A percentile compares a stretch with the other conserved stretches of the same genome.
phyloP scores from a whole-genome alignment of 164 flowering plant species.

The Magnolia sinica region DNA sequence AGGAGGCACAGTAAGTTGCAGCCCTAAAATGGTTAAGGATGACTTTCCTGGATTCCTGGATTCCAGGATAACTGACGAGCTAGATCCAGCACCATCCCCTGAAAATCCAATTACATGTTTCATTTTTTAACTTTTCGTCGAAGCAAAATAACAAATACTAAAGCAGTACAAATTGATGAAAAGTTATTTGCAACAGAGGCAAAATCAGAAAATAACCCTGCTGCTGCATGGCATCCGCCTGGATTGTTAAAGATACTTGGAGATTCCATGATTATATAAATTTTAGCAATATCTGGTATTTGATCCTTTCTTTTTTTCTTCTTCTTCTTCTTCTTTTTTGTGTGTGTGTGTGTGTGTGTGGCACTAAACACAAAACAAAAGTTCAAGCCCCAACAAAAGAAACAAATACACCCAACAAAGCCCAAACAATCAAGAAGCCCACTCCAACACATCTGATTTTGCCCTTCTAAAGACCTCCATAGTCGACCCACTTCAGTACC shows the following conservation, averaged over 20 bases:
- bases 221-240: not conserved
- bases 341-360: too few relatives aligned
- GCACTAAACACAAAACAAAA: too few relatives aligned
- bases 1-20: conserved; percentile 63
- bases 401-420: too few relatives aligned
- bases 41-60: conserved; percentile 39
- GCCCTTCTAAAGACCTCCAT: too few relatives aligned
- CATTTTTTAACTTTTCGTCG: not conserved
- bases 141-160: not conserved
- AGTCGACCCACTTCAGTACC: too few relatives aligned
- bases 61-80: conserved; percentile 22
- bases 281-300: not conserved
- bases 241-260: not conserved
- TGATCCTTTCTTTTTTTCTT: too few relatives aligned
- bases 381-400: too few relatives aligned
- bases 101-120: conserved; percentile 11
- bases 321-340: too few relatives aligned
- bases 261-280: not conserved
- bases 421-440: too few relatives aligned
- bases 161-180: not conserved
- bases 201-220: not conserved
- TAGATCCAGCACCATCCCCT: conserved; percentile 46
- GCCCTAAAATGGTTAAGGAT: conserved; percentile 69
- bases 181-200: not conserved
- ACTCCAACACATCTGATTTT: too few relatives aligned